Percentiles rank a stretch among this genome's conserved stretches.
Conservation (phyloP, 1,284 basidiomycete species). For the Pseudozyma thailandica region DNA sequence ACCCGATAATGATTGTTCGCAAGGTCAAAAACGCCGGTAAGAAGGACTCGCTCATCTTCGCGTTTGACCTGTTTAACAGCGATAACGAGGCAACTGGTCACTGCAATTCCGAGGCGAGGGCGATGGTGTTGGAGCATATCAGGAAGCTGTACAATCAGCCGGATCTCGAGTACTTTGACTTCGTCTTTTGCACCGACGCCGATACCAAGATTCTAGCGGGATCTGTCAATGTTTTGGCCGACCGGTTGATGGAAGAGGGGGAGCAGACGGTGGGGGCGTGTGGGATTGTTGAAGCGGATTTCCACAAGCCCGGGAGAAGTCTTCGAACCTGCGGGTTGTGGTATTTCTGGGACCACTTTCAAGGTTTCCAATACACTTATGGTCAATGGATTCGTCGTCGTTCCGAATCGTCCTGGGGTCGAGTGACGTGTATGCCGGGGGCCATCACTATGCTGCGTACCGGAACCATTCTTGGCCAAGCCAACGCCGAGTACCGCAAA, state of each 20-base stretch:
- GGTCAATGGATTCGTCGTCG: slow-evolving; percentile 34
- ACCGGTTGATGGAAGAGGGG: slow-evolving; percentile 27
- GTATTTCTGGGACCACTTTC: slow-evolving; percentile 42
- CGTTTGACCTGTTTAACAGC: slow-evolving; percentile 41
- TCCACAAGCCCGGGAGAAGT: slow-evolving; percentile 17
- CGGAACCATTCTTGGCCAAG: slow-evolving; percentile 26
- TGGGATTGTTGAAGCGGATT: slow-evolving; percentile 34
- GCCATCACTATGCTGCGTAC: slow-evolving; percentile 37
- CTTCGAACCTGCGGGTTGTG: slow-evolving; percentile 18
- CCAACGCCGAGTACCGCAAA: slow-evolving; percentile 27
- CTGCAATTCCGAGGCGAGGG: slow-evolving; percentile 24
- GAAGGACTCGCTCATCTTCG: slow-evolving; percentile 43
- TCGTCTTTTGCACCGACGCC: slow-evolving; percentile 35
- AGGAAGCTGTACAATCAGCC: slow-evolving; percentile 20
- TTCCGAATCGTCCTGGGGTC: slow-evolving; percentile 31
- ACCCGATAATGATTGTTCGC: slow-evolving; percentile 29
- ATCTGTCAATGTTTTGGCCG: slow-evolving; percentile 22
- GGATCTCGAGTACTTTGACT: slow-evolving; percentile 24
- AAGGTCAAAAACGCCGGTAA: slow-evolving; percentile 39
- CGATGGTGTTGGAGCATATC: slow-evolving; percentile 28
- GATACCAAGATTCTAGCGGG: slow-evolving; percentile 37
- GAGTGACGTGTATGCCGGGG: slow-evolving; percentile 36
- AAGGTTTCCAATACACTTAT: slow-evolving; percentile 36
- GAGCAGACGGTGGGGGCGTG: slow-evolving; percentile 34
- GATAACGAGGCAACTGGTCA: slow-evolving; percentile 29